Percentiles rank a stretch among this genome's conserved stretches.
Evolutionary conservation across 345 rosid species (phyloP).

Genomic region (Anastatica hierochuntica): DNA sequence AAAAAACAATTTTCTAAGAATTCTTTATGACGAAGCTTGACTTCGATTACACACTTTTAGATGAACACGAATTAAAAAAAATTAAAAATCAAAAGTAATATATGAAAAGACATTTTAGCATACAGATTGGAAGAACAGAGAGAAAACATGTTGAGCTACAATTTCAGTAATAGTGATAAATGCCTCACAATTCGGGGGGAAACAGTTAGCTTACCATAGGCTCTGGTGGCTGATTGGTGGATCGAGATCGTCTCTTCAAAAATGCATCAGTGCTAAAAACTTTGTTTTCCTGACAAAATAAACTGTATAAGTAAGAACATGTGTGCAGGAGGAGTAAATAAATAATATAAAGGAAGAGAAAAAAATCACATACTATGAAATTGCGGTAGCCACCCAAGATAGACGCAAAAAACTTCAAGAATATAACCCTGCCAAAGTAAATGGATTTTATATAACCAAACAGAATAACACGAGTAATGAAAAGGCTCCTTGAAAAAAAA

Average conservation of each 20-base stretch:
- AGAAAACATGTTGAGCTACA: background rate
- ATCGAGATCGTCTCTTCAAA: conserved; percentile 81
- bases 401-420: conserved; percentile 87
- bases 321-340: background rate
- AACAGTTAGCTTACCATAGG: conserved; percentile 60
- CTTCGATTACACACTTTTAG: background rate
- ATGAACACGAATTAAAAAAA: background rate
- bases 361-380: conserved; percentile 58
- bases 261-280: conserved; percentile 86
- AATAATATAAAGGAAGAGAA: conserved; percentile 11
- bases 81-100: background rate
- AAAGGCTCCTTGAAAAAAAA: background rate
- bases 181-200: conserved; percentile 8
- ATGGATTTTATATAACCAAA: conserved; percentile 12
- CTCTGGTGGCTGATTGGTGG: conserved; percentile 80
- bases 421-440: conserved; percentile 72
- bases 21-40: background rate
- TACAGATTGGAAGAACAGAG: background rate
- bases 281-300: conserved; percentile 58
- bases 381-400: conserved; percentile 96
- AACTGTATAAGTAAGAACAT: conserved; percentile 7
- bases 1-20: conserved; percentile 1
- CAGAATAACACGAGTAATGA: conserved; percentile 5
- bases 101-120: conserved; percentile 8
- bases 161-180: conserved; percentile 6